phyloP scores from a whole-genome alignment of 306 rosid genomes.

The Casuarina equisetifolia region DNA sequence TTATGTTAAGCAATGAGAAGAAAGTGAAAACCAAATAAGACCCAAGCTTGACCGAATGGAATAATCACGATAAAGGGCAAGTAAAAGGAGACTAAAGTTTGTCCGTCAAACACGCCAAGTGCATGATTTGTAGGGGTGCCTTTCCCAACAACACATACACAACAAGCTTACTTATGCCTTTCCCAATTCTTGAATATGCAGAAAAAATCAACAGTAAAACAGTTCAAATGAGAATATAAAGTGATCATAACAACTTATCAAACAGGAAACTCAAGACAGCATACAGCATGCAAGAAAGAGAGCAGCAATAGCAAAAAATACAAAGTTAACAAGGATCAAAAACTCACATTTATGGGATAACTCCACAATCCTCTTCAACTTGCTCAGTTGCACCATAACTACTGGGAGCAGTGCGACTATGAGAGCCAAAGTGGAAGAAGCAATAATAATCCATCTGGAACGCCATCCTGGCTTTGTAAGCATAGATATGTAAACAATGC shows the following conservation, averaged over 20 bases:
- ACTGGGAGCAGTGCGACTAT: constrained; percentile 59
- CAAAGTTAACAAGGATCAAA: constrained; percentile 8
- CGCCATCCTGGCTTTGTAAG: background rate
- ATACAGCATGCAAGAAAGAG: background rate
- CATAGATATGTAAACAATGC: too few relatives aligned
- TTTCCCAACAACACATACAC: too few relatives aligned
- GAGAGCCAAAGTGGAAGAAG: constrained; percentile 67
- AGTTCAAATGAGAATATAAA: background rate
- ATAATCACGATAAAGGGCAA: background rate
- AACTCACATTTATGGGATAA: constrained; percentile 69
- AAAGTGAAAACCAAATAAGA: background rate
- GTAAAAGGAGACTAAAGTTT: background rate
- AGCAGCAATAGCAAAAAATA: background rate
- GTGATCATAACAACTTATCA: background rate
- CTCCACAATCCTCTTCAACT: constrained; percentile 57
- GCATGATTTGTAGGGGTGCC: too few relatives aligned
- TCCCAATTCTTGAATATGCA: background rate
- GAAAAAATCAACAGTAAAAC: background rate
- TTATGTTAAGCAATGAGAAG: background rate
- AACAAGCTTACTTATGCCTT: background rate
- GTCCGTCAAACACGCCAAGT: too few relatives aligned
- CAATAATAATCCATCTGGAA: constrained; percentile 79
- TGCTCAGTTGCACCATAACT: constrained; percentile 55
- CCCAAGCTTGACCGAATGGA: background rate
- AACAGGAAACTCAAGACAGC: background rate